phyloP scores from a whole-genome alignment of 2,329 filamentous ascomycete genomes.

The Xylariaceae sp. region DNA sequence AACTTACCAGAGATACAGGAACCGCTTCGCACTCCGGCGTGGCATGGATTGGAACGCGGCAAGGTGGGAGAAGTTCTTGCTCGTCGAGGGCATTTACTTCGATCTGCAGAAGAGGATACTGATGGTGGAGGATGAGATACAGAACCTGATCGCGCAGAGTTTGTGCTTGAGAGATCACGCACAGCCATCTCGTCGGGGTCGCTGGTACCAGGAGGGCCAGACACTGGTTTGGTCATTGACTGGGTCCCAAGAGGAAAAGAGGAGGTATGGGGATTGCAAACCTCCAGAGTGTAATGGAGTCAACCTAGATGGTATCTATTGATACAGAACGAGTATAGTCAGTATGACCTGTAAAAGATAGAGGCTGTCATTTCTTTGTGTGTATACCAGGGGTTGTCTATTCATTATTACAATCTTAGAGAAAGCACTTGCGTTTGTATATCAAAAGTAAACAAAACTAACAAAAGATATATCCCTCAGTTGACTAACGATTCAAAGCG shows the following conservation, averaged over 20 bases:
- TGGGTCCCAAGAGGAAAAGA: background rate
- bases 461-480: too few relatives aligned
- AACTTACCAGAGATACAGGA: background rate
- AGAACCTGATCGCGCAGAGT: conserved; percentile 2
- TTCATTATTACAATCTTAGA: too few relatives aligned
- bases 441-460: too few relatives aligned
- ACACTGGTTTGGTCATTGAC: conserved; percentile 2
- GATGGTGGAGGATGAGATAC: conserved; percentile 1
- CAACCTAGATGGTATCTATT: too few relatives aligned
- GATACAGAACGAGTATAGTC: too few relatives aligned
- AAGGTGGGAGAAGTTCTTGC: conserved; percentile 1
- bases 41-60: background rate
- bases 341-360: too few relatives aligned
- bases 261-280: background rate
- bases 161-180: background rate
- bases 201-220: conserved; percentile 1
- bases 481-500: too few relatives aligned
- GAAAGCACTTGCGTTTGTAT: too few relatives aligned
- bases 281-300: background rate
- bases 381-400: too few relatives aligned
- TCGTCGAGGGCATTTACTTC: background rate
- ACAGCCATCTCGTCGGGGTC: background rate
- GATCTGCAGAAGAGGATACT: background rate
- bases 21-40: background rate
- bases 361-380: too few relatives aligned